Evolutionary conservation across 768 basidiomycete species (phyloP).

Genomic region (Porphyrellus cyaneotinctus): DNA sequence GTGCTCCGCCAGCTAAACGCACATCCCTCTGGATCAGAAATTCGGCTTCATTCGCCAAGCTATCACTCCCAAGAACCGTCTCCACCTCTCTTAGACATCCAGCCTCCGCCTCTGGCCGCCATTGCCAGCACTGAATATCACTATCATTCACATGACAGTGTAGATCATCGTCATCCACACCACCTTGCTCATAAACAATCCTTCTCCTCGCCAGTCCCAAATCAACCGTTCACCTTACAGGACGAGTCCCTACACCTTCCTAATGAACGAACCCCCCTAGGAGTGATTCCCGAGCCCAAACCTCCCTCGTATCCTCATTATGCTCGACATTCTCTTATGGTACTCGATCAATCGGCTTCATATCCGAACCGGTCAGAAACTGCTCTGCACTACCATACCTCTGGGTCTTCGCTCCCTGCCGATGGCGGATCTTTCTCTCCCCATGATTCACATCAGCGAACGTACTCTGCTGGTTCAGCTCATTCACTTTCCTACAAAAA

Average conservation of each 20-base stretch:
- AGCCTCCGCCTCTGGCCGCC: slow-evolving; percentile 36
- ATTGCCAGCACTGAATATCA: slow-evolving; percentile 29
- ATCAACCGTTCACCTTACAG: slow-evolving; percentile 8
- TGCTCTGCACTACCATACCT: slow-evolving; percentile 7
- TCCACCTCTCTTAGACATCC: slow-evolving; percentile 36
- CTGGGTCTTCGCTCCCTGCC: slow-evolving; percentile 10
- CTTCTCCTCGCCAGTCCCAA: slow-evolving; percentile 19
- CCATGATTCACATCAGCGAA: slow-evolving; percentile 9
- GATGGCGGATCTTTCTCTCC: slow-evolving; percentile 10
- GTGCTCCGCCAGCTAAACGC: slow-evolving; percentile 47
- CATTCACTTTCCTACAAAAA: slow-evolving; percentile 15
- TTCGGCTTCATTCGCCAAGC: slow-evolving; percentile 36
- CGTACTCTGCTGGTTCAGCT: slow-evolving; percentile 20
- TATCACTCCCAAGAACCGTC: slow-evolving; percentile 31
- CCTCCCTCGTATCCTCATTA: slow-evolving; percentile 17
- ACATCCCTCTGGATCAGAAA: slow-evolving; percentile 30
- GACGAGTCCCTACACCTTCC: slow-evolving; percentile 12
- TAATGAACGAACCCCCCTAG: slow-evolving; percentile 7
- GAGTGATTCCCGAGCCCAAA: slow-evolving; percentile 7
- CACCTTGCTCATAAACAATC: slow-evolving; percentile 30
- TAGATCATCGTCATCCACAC: slow-evolving; percentile 15
- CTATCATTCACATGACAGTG: slow-evolving; percentile 27
- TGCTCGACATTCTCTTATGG: slow-evolving; percentile 3
- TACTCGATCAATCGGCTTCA: slow-evolving; percentile 10
- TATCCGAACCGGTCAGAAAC: slow-evolving; percentile 18